These are phyloP conservation scores for Elsinoe arachidis DNA, from an alignment of 2,329 filamentous ascomycete species.

Conservation along the genomic window DNA sequence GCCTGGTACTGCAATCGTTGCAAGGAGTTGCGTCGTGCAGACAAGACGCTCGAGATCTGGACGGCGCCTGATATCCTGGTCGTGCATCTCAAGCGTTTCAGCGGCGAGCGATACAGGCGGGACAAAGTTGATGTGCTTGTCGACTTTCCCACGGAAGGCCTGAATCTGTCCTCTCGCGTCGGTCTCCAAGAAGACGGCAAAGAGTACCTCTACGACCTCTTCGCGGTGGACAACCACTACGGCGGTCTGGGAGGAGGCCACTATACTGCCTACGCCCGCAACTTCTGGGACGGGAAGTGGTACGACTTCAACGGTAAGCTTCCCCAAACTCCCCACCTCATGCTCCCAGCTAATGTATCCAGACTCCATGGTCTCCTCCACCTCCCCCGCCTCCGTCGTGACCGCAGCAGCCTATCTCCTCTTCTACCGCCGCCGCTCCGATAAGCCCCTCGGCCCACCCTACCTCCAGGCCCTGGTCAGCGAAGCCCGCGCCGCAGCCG, in stretches of 20 bases:
- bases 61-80: constrained; percentile 91
- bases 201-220: constrained; percentile 79
- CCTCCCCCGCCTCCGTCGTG: constrained; percentile 55
- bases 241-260: constrained; percentile 90
- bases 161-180: constrained; percentile 74
- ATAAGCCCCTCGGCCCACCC: constrained; percentile 67
- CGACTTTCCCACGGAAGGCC: constrained; percentile 79
- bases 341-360: constrained; percentile 34
- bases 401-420: constrained; percentile 79
- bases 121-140: constrained; percentile 89
- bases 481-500: constrained; percentile 47
- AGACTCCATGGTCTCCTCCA: constrained; percentile 67
- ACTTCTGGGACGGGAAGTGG: constrained; percentile 82
- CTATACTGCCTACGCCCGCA: constrained; percentile 91
- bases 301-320: constrained; percentile 89
- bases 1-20: constrained; percentile 96
- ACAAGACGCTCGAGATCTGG: constrained; percentile 96
- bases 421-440: constrained; percentile 85
- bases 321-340: background rate
- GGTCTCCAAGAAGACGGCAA: constrained; percentile 74
- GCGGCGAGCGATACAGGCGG: constrained; percentile 67
- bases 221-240: constrained; percentile 93
- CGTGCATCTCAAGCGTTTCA: constrained; percentile 92
- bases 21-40: constrained; percentile 85
- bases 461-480: constrained; percentile 63